Evolutionary conservation across 768 basidiomycete genomes (phyloP), one percentile per base, ranked within the genome.

Genomic region (Collybia nuda): DNA sequence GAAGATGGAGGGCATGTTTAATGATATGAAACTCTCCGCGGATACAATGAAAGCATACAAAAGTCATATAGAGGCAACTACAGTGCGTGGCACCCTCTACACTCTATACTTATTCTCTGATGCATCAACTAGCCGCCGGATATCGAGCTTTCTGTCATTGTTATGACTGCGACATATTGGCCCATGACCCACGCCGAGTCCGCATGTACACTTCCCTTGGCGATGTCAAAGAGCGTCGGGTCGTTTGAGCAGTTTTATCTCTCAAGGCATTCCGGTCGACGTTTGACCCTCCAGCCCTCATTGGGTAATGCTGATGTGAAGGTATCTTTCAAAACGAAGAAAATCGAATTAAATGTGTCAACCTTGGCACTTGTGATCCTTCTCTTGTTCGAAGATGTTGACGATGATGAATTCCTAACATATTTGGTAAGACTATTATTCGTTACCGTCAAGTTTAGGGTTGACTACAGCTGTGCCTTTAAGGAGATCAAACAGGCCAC

Each of bases 101-200:
- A 11, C 46, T 18, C 28, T 44, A 26, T 23, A 6, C n/a, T 48
- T 39, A 21, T 47, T 46, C 36, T 54, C 40, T 63, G n/a, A 51
- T 35, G 23, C 35, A 2, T 52, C 47, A 7, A 48, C 8, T 58
- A 97, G 93, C 66, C 81, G 7, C 86, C 87, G 2, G 75, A 80
- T 3, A 77, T 95, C 56, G 91, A 96, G 36, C 78, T 98, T 32
- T 85, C 81, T 0, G 93, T 98, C 37, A 94, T 78, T 5, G 88
- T 99, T 43, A 93, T 98, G 83, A 98, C 97, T 0, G 90, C 95
- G 1, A 96, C 94, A 3, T 92, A 90, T 67, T 99, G 97, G 97
- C 97, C 97, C 0, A 88, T 86, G 73, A 76, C 86, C 2, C 80
- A 86, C 52, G 76, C 80, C 2, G 68, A 77, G 8, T 72, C 84